phyloP scores from a whole-genome alignment of 1,284 basidiomycete genomes.

The Naganishia liquefaciens region DNA sequence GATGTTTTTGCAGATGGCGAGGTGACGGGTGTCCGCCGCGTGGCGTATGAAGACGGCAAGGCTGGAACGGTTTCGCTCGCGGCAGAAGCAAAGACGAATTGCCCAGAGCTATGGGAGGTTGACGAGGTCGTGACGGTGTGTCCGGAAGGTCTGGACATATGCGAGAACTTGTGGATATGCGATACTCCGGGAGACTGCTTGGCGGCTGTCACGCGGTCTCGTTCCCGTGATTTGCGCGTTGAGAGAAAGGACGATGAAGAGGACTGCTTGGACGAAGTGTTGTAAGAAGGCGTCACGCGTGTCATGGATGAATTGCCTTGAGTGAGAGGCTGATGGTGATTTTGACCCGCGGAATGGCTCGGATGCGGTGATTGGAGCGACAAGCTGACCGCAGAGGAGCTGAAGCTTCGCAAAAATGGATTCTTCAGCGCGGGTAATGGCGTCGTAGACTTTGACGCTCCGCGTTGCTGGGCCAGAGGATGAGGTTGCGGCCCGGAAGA shows the following conservation, averaged over 20 bases:
- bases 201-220: conserved; percentile 8
- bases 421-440: conserved; percentile 33
- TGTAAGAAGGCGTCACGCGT: conserved; percentile 22
- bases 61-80: conserved; percentile 13
- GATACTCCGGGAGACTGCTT: conserved; percentile 17
- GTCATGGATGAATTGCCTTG: background rate
- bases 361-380: conserved; percentile 41
- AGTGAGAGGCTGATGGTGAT: conserved; percentile 25
- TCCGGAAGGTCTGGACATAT: conserved; percentile 20
- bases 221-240: conserved; percentile 23
- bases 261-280: conserved; percentile 15
- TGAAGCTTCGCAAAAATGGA: conserved; percentile 31
- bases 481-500: conserved; percentile 32
- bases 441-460: conserved; percentile 23
- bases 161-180: conserved; percentile 23
- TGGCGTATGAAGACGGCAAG: conserved; percentile 18
- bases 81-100: conserved; percentile 15
- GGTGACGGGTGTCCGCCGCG: conserved; percentile 16
- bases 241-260: conserved; percentile 22
- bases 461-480: conserved; percentile 32
- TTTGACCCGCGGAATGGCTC: conserved; percentile 20
- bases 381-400: conserved; percentile 43
- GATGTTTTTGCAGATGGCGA: conserved; percentile 23
- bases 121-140: conserved; percentile 26
- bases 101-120: conserved; percentile 18